Conservation (phyloP, 768 basidiomycete species). For the Termitomyces sp. region DNA sequence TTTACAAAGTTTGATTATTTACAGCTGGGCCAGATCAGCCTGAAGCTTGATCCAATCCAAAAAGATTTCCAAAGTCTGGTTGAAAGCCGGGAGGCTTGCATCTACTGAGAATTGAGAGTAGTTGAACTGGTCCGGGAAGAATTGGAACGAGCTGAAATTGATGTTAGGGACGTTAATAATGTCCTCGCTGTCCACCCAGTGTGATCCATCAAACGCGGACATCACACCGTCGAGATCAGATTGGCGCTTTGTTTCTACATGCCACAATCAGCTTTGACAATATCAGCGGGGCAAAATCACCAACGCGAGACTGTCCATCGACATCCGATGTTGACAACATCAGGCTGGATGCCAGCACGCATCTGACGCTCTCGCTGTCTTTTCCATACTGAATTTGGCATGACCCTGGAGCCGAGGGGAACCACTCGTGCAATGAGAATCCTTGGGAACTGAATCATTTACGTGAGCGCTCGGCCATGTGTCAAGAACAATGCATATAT, state of each 20-base stretch:
- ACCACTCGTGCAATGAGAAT: slow-evolving; percentile 55
- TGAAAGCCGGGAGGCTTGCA: slow-evolving; percentile 43
- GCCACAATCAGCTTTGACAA: neutral
- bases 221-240: slow-evolving; percentile 33
- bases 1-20: slow-evolving; percentile 9
- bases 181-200: slow-evolving; percentile 64
- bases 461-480: neutral
- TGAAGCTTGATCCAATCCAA: slow-evolving; percentile 52
- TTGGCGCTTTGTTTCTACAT: slow-evolving; percentile 43
- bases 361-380: slow-evolving; percentile 32
- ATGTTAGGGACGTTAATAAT: slow-evolving; percentile 53
- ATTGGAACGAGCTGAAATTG: slow-evolving; percentile 53
- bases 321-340: slow-evolving; percentile 49
- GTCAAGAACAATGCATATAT: slow-evolving; percentile 1
- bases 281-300: neutral
- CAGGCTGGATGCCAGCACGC: slow-evolving; percentile 24
- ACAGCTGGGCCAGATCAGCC: slow-evolving; percentile 39
- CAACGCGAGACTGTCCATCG: slow-evolving; percentile 55
- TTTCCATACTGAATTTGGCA: too few relatives aligned
- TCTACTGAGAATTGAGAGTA: slow-evolving; percentile 39
- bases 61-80: slow-evolving; percentile 49
- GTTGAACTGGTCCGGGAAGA: slow-evolving; percentile 65
- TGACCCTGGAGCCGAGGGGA: too few relatives aligned
- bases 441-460: slow-evolving; percentile 39
- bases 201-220: slow-evolving; percentile 55